Evolutionary conservation across 129 eudicot species (phyloP).

Genomic region (Chrysanthemum seticuspe): DNA sequence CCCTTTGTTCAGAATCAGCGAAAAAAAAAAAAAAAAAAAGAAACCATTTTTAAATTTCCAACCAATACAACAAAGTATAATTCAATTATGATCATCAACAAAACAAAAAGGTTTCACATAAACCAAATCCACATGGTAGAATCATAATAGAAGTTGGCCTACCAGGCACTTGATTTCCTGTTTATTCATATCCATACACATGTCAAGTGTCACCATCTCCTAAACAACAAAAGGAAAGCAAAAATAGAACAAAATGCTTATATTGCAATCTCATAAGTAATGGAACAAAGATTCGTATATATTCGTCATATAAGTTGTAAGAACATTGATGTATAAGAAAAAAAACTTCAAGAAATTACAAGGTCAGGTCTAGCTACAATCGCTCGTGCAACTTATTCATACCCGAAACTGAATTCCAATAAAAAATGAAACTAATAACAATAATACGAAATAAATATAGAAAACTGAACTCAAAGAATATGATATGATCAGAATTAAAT

Average conservation of each 20-base stretch:
- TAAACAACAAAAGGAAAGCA: neutral
- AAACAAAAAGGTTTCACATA: constrained; percentile 2
- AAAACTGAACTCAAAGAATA: constrained; percentile 29
- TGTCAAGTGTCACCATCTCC: neutral
- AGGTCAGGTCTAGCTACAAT: constrained; percentile 1
- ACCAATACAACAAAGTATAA: neutral
- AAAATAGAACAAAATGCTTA: no score
- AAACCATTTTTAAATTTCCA: neutral
- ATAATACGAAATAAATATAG: constrained; percentile 10
- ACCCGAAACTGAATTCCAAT: neutral
- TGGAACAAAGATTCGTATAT: neutral
- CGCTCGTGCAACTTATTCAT: constrained; percentile 19
- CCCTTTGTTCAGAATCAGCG: neutral
- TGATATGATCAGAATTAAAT: constrained; percentile 33
- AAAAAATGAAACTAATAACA: constrained; percentile 20
- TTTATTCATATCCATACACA: constrained; percentile 7
- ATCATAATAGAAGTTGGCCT: constrained; percentile 22
- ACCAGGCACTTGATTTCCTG: constrained; percentile 14
- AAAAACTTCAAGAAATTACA: neutral
- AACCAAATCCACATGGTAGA: constrained; percentile 20
- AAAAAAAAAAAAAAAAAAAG: neutral
- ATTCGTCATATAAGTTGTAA: neutral
- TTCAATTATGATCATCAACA: neutral
- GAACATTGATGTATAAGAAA: neutral
- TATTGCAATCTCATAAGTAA: no score